Conservation (phyloP, 306 rosid species). For the Carpinus fangiana region DNA sequence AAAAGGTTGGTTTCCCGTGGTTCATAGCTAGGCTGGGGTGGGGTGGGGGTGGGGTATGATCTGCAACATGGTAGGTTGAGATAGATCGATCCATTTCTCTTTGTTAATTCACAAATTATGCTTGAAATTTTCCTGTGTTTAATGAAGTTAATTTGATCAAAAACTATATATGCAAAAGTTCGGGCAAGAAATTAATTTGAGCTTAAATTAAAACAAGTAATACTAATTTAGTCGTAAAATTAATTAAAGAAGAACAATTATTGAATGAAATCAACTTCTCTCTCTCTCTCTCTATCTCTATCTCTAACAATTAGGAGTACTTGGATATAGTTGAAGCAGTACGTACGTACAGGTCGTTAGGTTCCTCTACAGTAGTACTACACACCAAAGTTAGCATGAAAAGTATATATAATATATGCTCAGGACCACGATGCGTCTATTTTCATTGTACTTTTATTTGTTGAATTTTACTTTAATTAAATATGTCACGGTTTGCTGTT, state of each 20-base stretch:
- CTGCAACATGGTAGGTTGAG: background rate
- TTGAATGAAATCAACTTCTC: background rate
- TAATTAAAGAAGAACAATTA: background rate
- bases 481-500: background rate
- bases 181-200: background rate
- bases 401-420: background rate
- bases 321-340: background rate
- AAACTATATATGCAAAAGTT: background rate
- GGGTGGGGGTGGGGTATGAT: background rate
- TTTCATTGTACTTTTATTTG: background rate
- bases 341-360: background rate
- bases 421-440: background rate
- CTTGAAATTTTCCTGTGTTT: background rate
- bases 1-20: background rate
- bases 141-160: too few species aligned
- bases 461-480: background rate
- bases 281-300: background rate
- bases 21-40: background rate
- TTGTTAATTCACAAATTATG: background rate
- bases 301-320: background rate
- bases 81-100: background rate
- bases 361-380: too few species aligned
- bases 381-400: background rate
- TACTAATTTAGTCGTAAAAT: background rate
- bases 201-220: background rate